Evolutionary conservation across 148 eudicot species (phyloP), one percentile per base, ranked within the genome.

Genomic region (Chenopodium album): DNA sequence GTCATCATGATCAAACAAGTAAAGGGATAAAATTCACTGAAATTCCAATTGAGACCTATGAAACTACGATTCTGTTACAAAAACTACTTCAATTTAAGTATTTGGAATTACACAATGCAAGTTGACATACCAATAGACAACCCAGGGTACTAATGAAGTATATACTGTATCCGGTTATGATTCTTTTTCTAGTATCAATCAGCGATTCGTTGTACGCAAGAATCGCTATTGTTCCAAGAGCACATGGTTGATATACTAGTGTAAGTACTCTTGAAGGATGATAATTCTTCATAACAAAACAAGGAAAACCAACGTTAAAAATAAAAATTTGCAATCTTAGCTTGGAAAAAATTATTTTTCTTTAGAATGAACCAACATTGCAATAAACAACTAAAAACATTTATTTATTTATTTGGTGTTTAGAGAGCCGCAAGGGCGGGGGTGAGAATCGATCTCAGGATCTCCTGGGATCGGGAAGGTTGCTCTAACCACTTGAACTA

Each of bases 231-330:
- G 84, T 59, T 75, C 85, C 92, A 68, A 91, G 65, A 11, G 94
- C 97, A 81, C 88, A 93, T 46, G 97, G 93, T 77, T 90, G 94
- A 69, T 91, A 91, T 22, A 90, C 90, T 0, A 93, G 90, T 7
- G 97, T 90, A 71, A 93, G 93, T 26, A 93, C 94, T 82, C 97
- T 86, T 11, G 93, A 75, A 56, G 94, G 94, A 86, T 93, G 94
- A 75, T 93, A 93, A n/a, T 79, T n/a, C 93, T 90, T 76, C 78
- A 79, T 12, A 71, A 4, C 2, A 41, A 23, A 64, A 78, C 10
- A 74, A 65, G 10, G 31, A 34, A 37, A 13, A 7, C 10, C 17
- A 0, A 23, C 16, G n/a, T 34, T n/a, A 79, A 62, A 10, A 50
- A 1, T 8, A 50, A 34, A 34, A 34, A 34, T 2, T 34, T 2